Base-by-base conservation (phyloP, 2,329 filamentous ascomycete species). In the Fusarium sp. region DNA sequence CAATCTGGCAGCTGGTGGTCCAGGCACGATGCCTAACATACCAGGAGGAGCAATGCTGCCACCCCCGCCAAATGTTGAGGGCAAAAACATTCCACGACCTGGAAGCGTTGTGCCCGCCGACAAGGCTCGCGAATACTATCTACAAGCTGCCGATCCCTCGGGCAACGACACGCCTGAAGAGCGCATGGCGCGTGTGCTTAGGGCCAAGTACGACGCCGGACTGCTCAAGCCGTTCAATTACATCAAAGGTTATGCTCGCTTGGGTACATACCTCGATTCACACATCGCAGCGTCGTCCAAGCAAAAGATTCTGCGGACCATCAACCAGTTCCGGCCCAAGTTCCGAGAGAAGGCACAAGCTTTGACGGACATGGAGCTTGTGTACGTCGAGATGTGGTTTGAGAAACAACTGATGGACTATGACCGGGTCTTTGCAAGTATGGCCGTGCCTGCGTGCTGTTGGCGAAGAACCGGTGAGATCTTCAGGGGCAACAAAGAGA, bases 381-480 rank as follows among this genome's bases (percentile, higher is more conserved):
- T 98, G 28, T 90, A 95, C 62, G 95, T 98, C 13, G 96, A 99
- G 81, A 98, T 98, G 94, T 98, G 96, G 95, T 98, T 99, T 77
- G 96, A 99, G 80, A 90, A 92, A 75, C 96, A 93, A 68, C 82
- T 99, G 72, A 96, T 98, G 92, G 96, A 98, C 78, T 98, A 98
- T 75, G 96, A 99, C 76, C 93, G 96, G 33, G 95, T 99, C 2
- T 99, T 99, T 82, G 96, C 96, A 3, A 97, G 94, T 78, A 99
- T 99, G 96, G 96, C 96, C 3, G 95, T 99, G 66, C 96, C 96
- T 0, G 96, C 96, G 15, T 99, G 96, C 80, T 97, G 95, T 78
- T 99, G 96, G 96, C 88, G 96, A 75, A 87, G 96, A 75, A 99
- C 96, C 0, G 96, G 96, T 11, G 96, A 99, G 82, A 98, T 99